A percentile compares a stretch with the other conserved stretches of the same genome.
Conservation (phyloP, 441 rosid species). For the Brassica hybrid region DNA sequence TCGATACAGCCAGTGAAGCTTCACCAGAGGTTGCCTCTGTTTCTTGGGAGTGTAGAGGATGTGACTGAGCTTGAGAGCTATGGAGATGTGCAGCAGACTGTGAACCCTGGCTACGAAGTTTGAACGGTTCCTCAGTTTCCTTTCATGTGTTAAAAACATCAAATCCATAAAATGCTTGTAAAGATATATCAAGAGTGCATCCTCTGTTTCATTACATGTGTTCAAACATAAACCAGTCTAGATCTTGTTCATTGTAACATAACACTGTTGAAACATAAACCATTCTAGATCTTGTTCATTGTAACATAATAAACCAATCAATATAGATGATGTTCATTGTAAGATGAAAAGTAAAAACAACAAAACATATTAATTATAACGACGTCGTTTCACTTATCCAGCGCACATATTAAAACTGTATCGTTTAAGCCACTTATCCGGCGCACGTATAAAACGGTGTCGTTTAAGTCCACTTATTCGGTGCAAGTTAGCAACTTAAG, state of each 20-base stretch:
- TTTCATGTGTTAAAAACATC: no score
- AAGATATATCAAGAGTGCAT: neutral
- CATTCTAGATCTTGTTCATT: neutral
- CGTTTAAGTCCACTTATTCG: neutral
- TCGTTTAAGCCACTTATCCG: neutral
- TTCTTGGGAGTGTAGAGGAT: conserved; percentile 84
- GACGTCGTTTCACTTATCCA: no score
- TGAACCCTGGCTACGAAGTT: conserved; percentile 97
- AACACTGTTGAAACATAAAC: neutral
- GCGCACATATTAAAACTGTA: no score
- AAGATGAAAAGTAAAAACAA: neutral
- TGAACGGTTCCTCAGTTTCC: conserved; percentile 45
- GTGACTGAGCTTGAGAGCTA: conserved; percentile 84
- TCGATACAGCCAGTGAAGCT: conserved; percentile 85
- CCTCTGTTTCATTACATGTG: neutral
- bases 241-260: neutral
- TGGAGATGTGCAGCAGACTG: conserved; percentile 84
- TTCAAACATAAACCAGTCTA: neutral
- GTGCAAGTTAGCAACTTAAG: conserved; percentile 29
- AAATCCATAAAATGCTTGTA: neutral
- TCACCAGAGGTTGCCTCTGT: conserved; percentile 89
- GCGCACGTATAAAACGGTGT: neutral
- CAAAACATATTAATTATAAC: neutral
- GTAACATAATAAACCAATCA: neutral
- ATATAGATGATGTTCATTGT: neutral